Base-by-base conservation (phyloP, 1,139 yeast species). In the Pneumocystis sp. region DNA sequence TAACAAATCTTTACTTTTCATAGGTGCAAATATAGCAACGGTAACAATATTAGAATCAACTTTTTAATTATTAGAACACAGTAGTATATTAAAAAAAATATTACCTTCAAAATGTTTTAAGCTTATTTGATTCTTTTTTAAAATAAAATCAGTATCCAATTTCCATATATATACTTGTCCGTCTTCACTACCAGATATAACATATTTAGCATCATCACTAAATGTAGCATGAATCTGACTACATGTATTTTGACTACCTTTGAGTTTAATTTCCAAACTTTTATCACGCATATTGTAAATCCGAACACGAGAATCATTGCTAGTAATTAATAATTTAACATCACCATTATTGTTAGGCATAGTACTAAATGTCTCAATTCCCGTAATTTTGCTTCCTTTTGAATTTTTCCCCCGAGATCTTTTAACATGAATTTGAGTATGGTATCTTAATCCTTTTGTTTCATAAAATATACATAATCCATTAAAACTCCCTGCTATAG, bases 161-260 rank as follows among this genome's bases (percentile, higher is more conserved):
- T 89, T 96, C 96, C 96, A 90, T 34, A 89, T 83, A 73, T 87
- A 88, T 63, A 90, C 82, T 70, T 85, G 85, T 64, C 96, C 96
- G 74, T 89, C 96, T 73, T 89, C 96, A 7, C 95, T 83, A 0
- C 95, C 95, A 3, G 95, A 86, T 0, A 89, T 88, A 1, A 89
- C 81, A 68, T 88, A 78, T 7, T 89, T 80, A 0, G 96, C 96
- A 75, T 88, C 70, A 70, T 85, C 85, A 37, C 85, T 82, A 17
- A 83, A 74, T 0, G 83, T 76, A 0, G 96, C 96, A 29, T 79
- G 80, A 64, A 88, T 87, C 59, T 89, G 88, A 1, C 93, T 83
- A 59, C 85, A 82, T 66, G 81, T 82, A 72, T 88, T 89, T 42
- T 83, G 81, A 65, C 83, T 81, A 0, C 97, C 97, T 71, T 83